Evolutionary conservation across 2,329 filamentous ascomycete species (phyloP).

Genomic region (Cladosporium sp.): DNA sequence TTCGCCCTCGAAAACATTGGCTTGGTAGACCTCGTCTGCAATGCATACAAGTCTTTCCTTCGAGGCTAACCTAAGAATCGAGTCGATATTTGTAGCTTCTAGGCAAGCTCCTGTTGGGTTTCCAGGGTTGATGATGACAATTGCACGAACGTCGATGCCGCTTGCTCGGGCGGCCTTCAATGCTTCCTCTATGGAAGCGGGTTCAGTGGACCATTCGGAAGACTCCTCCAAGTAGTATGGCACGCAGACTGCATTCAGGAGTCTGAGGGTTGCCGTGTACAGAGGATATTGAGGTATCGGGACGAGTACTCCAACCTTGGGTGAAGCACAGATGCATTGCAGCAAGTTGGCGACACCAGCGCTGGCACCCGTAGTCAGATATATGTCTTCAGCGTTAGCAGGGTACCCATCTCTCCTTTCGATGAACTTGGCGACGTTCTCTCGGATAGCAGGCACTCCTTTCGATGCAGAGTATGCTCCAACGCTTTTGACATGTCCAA

Average conservation of each 20-base stretch:
- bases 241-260: conserved; percentile 80
- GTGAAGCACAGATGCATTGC: conserved; percentile 74
- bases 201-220: conserved; percentile 80
- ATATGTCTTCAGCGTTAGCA: conserved; percentile 74
- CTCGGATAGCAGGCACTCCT: conserved; percentile 79
- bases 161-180: conserved; percentile 68
- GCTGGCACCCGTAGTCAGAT: conserved; percentile 85
- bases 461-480: conserved; percentile 95
- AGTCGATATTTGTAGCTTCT: conserved; percentile 69
- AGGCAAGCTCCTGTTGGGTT: conserved; percentile 93
- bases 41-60: conserved; percentile 82
- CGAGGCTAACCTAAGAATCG: conserved; percentile 80
- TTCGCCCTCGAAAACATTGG: conserved; percentile 90
- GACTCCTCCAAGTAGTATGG: conserved; percentile 91
- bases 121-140: conserved; percentile 96
- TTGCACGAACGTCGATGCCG: conserved; percentile 81
- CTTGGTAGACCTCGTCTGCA: conserved; percentile 98
- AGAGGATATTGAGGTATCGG: conserved; percentile 97
- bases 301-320: conserved; percentile 77
- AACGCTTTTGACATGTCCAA: conserved; percentile 81
- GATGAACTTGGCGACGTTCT: conserved; percentile 88
- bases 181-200: conserved; percentile 68
- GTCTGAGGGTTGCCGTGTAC: conserved; percentile 85
- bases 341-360: conserved; percentile 92
- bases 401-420: conserved; percentile 83